A percentile compares a stretch with the other conserved stretches of the same genome.
These are phyloP conservation scores for Neltuma alba DNA, from an alignment of 306 rosid species.

Conservation along the genomic window DNA sequence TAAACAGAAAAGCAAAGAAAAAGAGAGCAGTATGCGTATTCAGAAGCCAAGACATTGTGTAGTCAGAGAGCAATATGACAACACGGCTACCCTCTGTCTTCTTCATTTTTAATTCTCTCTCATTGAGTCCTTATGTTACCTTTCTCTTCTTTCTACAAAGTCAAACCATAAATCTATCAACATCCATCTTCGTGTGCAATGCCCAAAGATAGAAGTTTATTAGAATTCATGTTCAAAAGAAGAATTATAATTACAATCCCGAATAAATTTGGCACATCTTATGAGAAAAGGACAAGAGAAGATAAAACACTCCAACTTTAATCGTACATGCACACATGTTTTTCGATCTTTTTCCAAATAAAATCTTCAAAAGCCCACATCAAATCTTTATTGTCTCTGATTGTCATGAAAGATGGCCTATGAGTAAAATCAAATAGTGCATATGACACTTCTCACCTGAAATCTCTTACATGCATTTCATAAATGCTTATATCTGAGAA, in stretches of 20 bases:
- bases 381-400: slow-evolving; percentile 10
- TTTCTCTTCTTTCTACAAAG: slow-evolving; percentile 14
- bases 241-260: not conserved
- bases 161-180: slow-evolving; percentile 13
- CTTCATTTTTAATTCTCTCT: not conserved
- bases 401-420: slow-evolving; percentile 22
- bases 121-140: not conserved
- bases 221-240: not conserved
- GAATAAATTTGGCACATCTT: slow-evolving; percentile 5
- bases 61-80: slow-evolving; percentile 10
- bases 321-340: not conserved
- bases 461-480: slow-evolving; percentile 90
- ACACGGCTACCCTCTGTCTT: not conserved
- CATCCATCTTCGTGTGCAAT: slow-evolving; percentile 9
- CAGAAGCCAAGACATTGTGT: slow-evolving; percentile 3
- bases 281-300: slow-evolving; percentile 8
- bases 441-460: slow-evolving; percentile 58
- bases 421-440: slow-evolving; percentile 24
- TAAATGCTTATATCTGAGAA: slow-evolving; percentile 87
- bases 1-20: not conserved
- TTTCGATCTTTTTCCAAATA: not conserved
- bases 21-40: not conserved
- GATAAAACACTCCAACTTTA: slow-evolving; percentile 19
- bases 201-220: not conserved
- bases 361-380: slow-evolving; percentile 16